A percentile compares a stretch with the other conserved stretches of the same genome.
Evolutionary conservation across 2,329 filamentous ascomycete species (phyloP).

Genomic region (Pseudogymnoascus sp.): DNA sequence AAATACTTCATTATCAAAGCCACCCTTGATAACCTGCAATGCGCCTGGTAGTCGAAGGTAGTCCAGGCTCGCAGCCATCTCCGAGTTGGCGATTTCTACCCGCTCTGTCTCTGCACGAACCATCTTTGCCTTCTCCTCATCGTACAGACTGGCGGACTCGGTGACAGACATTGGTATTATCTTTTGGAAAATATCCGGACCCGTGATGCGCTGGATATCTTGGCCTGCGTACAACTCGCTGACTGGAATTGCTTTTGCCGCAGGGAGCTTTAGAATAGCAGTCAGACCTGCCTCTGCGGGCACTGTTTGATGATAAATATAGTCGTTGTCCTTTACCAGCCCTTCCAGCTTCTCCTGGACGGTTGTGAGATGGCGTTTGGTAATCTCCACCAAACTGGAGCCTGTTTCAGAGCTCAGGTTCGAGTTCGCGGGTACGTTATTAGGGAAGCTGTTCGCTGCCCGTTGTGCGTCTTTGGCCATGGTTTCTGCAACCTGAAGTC

Average conservation of each 20-base stretch:
- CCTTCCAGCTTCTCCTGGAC: slow-evolving; percentile 76
- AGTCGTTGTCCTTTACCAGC: slow-evolving; percentile 88
- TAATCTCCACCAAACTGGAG: slow-evolving; percentile 65
- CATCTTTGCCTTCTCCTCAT: slow-evolving; percentile 96
- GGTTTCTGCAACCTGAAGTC: slow-evolving; percentile 73
- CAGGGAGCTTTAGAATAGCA: slow-evolving; percentile 81
- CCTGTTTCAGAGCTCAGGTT: slow-evolving; percentile 81
- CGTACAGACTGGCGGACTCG: slow-evolving; percentile 92
- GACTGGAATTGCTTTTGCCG: slow-evolving; percentile 93
- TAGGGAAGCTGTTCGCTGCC: slow-evolving; percentile 73
- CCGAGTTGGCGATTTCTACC: slow-evolving; percentile 85
- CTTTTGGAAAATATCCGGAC: slow-evolving; percentile 92
- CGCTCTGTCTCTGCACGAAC: slow-evolving; percentile 89
- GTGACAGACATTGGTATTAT: slow-evolving; percentile 95
- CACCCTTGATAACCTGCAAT: slow-evolving; percentile 85
- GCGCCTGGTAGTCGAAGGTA: slow-evolving; percentile 87
- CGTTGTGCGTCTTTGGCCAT: slow-evolving; percentile 73
- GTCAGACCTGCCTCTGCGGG: slow-evolving; percentile 77
- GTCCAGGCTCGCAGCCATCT: slow-evolving; percentile 92
- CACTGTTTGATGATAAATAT: slow-evolving; percentile 92
- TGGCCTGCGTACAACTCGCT: slow-evolving; percentile 95
- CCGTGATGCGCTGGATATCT: slow-evolving; percentile 94
- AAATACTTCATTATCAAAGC: slow-evolving; percentile 79
- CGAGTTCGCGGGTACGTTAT: slow-evolving; percentile 69
- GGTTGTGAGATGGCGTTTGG: slow-evolving; percentile 72